phyloP scores from a whole-genome alignment of 208 protist genomes.

The Vickermania spadyakhi region DNA sequence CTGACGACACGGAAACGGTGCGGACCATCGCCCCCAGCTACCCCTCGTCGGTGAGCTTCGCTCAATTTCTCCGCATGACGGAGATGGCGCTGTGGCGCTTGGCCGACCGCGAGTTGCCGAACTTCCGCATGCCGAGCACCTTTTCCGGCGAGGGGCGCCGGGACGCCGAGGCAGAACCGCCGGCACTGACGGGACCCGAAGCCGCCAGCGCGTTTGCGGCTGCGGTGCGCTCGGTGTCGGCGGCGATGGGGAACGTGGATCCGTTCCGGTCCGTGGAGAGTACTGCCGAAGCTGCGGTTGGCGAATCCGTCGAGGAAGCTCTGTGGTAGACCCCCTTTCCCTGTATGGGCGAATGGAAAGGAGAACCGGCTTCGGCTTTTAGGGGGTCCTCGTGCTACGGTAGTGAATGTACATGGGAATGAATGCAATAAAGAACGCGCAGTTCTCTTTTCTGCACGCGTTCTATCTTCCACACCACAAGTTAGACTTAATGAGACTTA shows the following conservation, averaged over 20 bases:
- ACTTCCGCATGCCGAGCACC: not conserved
- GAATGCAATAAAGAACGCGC: too few relatives aligned
- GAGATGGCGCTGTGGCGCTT: conserved; percentile 51
- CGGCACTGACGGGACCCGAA: not conserved
- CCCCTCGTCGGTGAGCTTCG: conserved; percentile 43
- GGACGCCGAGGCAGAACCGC: not conserved
- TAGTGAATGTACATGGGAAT: too few relatives aligned
- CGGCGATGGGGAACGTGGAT: conserved; percentile 42
- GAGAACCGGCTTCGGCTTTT: too few relatives aligned
- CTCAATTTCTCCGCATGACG: conserved; percentile 57
- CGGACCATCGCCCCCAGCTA: conserved; percentile 18
- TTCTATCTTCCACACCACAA: too few relatives aligned
- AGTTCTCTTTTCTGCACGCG: too few relatives aligned
- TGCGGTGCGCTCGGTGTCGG: conserved; percentile 29
- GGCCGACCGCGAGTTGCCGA: not conserved
- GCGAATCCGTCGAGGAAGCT: not conserved
- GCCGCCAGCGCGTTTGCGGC: conserved; percentile 11
- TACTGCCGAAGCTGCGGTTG: not conserved
- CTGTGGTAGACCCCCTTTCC: too few relatives aligned
- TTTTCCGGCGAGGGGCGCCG: not conserved
- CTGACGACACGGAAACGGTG: conserved; percentile 2
- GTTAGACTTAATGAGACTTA: too few relatives aligned
- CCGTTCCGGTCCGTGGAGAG: conserved; percentile 1
- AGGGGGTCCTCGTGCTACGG: too few relatives aligned
- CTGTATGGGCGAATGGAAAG: too few relatives aligned